Evolutionary conservation across 192 early-diverging fungal genomes (phyloP), one percentile per base, ranked within the genome.

Genomic region (Chytriomyces sp.): DNA sequence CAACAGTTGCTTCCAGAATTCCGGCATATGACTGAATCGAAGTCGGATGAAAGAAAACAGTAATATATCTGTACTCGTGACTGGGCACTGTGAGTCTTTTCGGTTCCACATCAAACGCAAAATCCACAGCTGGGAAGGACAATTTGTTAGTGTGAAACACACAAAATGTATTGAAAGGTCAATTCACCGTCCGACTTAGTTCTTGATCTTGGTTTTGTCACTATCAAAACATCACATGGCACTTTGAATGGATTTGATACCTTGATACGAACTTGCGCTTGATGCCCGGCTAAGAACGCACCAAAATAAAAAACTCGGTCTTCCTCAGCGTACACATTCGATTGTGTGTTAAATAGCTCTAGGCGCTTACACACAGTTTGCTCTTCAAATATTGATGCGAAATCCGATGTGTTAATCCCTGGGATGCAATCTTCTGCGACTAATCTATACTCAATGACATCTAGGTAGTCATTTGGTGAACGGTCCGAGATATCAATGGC

Each of bases 231-330:
- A 33, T 89, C 88, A 69, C 86, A 86, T 10, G 84, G 58, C 7
- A 89, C 80, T 74, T 88, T 89, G 75, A 60, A 86, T 10, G 88
- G 88, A 78, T 89, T 89, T 53, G 85, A 76, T 8, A 89, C 76
- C 64, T 88, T 89, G 75, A 89, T 85, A 4, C 81, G 81, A 37
- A 77, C 86, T 64, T 81, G 80, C 10, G 77, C 77, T 67, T 86
- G 84, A 33, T 86, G 79, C 6, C 86, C 86, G 25, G 81, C 86
- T 5, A 89, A 61, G 67, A 74, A 83, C 1, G 88, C 78, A 8
- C 86, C 84, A 75, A 89, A 88, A 38, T 85, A 81, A 70, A 89
- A 86, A 2, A 80, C 81, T 32, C 84, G 73, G 61, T 88, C 84
- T 38, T 89, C 88, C 57, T 89, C 88, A 0, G 86, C 86, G 78